phyloP scores from a whole-genome alignment of 495 filamentous ascomycete genomes.

The Daldinia decipiens region DNA sequence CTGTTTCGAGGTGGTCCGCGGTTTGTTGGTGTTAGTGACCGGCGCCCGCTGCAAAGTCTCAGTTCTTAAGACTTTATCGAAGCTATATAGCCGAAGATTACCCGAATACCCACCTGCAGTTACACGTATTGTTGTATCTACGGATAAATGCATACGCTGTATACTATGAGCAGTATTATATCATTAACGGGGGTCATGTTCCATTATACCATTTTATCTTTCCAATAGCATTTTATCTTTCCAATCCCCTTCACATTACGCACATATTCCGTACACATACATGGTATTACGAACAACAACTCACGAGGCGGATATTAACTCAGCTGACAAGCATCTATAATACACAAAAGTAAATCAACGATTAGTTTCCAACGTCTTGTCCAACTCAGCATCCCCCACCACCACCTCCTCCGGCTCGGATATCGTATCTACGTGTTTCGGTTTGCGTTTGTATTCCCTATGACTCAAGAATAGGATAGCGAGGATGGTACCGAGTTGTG shows the following conservation, averaged over 20 bases:
- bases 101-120: not conserved
- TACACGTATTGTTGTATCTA: not conserved
- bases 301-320: not conserved
- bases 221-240: not conserved
- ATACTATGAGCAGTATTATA: not conserved
- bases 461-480: constrained; percentile 25
- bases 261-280: not conserved
- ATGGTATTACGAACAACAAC: not conserved
- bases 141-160: not conserved
- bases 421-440: constrained; percentile 18
- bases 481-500: constrained; percentile 32
- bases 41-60: not conserved
- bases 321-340: not conserved
- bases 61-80: not conserved
- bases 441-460: constrained; percentile 21
- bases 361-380: constrained; percentile 18
- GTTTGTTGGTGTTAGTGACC: constrained; percentile 18
- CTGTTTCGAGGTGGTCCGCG: constrained; percentile 13
- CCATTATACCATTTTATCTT: not conserved
- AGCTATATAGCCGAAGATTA: not conserved
- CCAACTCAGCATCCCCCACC: constrained; percentile 6
- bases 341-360: not conserved
- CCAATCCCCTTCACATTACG: not conserved
- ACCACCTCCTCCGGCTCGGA: constrained; percentile 21
- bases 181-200: not conserved